Evolutionary conservation across 305 asterid genomes (phyloP).

Genomic region (Ilex paraguariensis): DNA sequence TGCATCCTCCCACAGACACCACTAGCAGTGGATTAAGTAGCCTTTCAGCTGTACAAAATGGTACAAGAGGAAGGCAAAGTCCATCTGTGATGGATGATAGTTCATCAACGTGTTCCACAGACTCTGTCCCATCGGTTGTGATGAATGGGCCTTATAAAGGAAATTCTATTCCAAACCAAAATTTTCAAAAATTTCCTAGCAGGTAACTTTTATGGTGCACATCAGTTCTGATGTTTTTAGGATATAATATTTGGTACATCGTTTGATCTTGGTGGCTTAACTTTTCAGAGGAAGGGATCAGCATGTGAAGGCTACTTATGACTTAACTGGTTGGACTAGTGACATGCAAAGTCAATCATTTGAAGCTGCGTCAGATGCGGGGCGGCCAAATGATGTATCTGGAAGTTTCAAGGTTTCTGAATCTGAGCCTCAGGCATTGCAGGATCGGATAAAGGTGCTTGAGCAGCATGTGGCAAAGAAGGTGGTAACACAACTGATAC

Average conservation of each 20-base stretch:
- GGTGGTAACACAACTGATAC: neutral
- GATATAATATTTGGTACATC: neutral
- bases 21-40: neutral
- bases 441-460: slow-evolving; percentile 1
- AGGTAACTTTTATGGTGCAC: neutral
- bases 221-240: neutral
- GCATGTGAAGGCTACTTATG: neutral
- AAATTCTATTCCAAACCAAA: neutral
- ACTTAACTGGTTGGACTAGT: neutral
- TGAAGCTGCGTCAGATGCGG: neutral
- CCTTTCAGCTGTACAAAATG: slow-evolving; percentile 4
- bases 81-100: slow-evolving; percentile 7
- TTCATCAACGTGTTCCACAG: slow-evolving; percentile 8
- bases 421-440: slow-evolving; percentile 1
- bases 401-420: neutral
- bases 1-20: neutral
- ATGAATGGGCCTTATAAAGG: slow-evolving; percentile 4
- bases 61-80: neutral
- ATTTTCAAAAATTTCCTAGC: neutral
- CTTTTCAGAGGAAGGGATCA: neutral
- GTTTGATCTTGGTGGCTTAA: neutral
- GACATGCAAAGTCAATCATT: neutral
- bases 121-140: slow-evolving; percentile 1
- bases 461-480: slow-evolving; percentile 1
- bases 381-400: neutral